Conservation (phyloP, 768 basidiomycete genomes). For the Tulasnella sp. region DNA sequence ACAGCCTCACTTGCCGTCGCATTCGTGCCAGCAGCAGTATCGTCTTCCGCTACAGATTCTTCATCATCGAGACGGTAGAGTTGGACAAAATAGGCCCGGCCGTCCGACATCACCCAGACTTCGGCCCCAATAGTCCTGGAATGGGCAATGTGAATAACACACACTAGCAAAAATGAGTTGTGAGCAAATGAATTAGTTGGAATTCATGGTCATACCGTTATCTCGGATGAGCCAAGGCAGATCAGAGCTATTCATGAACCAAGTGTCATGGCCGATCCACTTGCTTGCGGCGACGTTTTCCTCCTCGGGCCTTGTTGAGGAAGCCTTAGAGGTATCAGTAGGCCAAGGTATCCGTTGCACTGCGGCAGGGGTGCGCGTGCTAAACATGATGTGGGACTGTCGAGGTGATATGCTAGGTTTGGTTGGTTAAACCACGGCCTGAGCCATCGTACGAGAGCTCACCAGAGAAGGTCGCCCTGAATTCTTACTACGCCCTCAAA, state of each 20-base stretch:
- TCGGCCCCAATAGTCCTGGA: slow-evolving; percentile 61
- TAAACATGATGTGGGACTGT: slow-evolving; percentile 64
- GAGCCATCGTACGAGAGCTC: slow-evolving; percentile 24
- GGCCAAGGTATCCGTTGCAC: slow-evolving; percentile 88
- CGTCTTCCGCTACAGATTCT: slow-evolving; percentile 26
- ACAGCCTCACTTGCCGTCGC: slow-evolving; percentile 10
- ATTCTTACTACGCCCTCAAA: slow-evolving; percentile 80
- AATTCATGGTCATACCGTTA: slow-evolving; percentile 51
- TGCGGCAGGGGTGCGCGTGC: slow-evolving; percentile 68
- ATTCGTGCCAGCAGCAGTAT: slow-evolving; percentile 11
- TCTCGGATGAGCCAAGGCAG: slow-evolving; percentile 71
- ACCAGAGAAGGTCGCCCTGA: slow-evolving; percentile 74
- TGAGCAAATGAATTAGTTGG: neutral
- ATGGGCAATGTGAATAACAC: slow-evolving; percentile 60
- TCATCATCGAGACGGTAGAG: slow-evolving; percentile 39
- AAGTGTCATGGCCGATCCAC: slow-evolving; percentile 58
- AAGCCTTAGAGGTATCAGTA: slow-evolving; percentile 27
- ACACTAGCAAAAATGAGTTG: slow-evolving; percentile 41
- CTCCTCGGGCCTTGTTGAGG: slow-evolving; percentile 44
- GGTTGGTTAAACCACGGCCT: slow-evolving; percentile 14
- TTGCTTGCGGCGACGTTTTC: slow-evolving; percentile 39
- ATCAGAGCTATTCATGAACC: slow-evolving; percentile 62
- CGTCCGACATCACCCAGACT: slow-evolving; percentile 83
- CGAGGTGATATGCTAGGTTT: slow-evolving; percentile 66
- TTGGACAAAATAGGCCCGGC: slow-evolving; percentile 73